Conservation (phyloP, 495 filamentous ascomycete genomes). For the Apiosordaria backusii region DNA sequence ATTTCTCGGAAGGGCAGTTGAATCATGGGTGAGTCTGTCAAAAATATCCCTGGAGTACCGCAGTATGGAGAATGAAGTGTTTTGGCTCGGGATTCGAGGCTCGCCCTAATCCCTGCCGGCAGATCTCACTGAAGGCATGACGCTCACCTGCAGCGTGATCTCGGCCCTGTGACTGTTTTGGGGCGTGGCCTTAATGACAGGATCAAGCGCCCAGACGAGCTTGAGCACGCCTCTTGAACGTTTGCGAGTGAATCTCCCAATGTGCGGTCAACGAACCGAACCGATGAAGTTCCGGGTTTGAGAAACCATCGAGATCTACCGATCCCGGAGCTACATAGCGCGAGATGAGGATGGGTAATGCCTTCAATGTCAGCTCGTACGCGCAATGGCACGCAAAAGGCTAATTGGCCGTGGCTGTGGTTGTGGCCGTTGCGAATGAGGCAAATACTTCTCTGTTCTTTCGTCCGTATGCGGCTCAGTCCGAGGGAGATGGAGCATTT, state of each 20-base stretch:
- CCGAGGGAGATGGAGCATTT: background rate
- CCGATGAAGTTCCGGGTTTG: background rate
- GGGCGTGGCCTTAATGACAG: conserved; percentile 11
- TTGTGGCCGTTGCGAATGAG: no score
- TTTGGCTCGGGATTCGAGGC: background rate
- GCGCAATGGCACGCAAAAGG: no score
- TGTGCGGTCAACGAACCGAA: background rate
- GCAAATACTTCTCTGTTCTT: no score
- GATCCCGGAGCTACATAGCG: background rate
- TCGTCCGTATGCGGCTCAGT: background rate
- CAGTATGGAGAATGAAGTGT: no score
- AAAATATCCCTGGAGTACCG: no score
- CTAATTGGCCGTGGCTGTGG: no score
- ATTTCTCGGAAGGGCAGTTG: background rate
- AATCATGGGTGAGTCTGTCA: background rate
- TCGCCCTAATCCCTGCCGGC: background rate
- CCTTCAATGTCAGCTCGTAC: background rate
- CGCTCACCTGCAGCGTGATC: conserved; percentile 21
- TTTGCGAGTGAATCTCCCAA: background rate
- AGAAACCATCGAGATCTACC: background rate
- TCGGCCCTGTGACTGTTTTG: conserved; percentile 27
- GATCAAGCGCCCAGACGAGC: background rate
- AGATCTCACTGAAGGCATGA: background rate
- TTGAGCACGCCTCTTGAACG: background rate
- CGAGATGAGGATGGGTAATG: background rate